These are phyloP conservation scores for Aspergillus asperescens DNA, from an alignment of 495 filamentous ascomycete genomes.

Conservation along the genomic window DNA sequence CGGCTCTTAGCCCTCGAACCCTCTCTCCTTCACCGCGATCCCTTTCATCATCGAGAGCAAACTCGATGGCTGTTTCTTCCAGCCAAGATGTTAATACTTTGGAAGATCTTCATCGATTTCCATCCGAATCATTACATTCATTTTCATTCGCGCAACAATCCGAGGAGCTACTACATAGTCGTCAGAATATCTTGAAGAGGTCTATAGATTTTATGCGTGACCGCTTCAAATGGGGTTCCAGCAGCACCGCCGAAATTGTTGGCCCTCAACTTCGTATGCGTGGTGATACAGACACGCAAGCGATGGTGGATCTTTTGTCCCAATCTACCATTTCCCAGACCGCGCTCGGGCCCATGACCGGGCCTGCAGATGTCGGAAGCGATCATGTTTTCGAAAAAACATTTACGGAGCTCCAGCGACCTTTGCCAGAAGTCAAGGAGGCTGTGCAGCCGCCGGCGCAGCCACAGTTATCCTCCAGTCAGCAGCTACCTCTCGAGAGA, in stretches of 20 bases:
- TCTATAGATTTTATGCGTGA: conserved; percentile 98
- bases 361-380: conserved; percentile 61
- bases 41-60: conserved; percentile 47
- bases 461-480: conserved; percentile 23
- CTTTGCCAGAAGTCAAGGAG: conserved; percentile 15
- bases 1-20: conserved; percentile 44
- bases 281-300: conserved; percentile 81
- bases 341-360: conserved; percentile 61
- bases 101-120: conserved; percentile 89
- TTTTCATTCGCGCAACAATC: conserved; percentile 98
- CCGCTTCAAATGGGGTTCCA: conserved; percentile 74
- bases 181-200: conserved; percentile 89
- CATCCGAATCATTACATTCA: conserved; percentile 92
- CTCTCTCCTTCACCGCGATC: conserved; percentile 56
- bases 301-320: conserved; percentile 82
- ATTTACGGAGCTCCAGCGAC: conserved; percentile 47
- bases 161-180: conserved; percentile 80
- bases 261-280: conserved; percentile 75
- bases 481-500: conserved; percentile 29
- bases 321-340: conserved; percentile 66
- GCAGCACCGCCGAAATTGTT: conserved; percentile 57
- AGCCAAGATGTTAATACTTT: conserved; percentile 64
- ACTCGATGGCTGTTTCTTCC: conserved; percentile 52
- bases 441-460: conserved; percentile 22
- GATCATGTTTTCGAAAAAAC: conserved; percentile 78